A percentile compares a stretch with the other conserved stretches of the same genome.
Evolutionary conservation across 2,329 filamentous ascomycete genomes (phyloP).

Genomic region (Talaromyces sp.): DNA sequence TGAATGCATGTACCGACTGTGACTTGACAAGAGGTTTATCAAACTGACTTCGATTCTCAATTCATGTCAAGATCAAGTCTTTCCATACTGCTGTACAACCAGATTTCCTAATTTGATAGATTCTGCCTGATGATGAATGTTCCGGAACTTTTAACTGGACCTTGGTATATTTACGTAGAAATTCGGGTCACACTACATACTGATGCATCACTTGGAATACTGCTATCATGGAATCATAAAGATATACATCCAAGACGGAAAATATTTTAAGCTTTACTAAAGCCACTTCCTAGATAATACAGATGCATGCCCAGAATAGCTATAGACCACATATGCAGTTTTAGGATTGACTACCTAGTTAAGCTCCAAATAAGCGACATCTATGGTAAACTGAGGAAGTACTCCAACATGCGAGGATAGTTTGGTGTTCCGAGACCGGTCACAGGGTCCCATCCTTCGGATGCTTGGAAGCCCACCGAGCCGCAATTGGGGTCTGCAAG

Average conservation of each 20-base stretch:
- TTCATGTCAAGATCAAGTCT: no score
- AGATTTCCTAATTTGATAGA: not conserved
- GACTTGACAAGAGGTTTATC: no score
- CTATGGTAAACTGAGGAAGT: slow-evolving; percentile 15
- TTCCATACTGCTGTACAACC: no score
- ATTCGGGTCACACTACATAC: not conserved
- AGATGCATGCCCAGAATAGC: not conserved
- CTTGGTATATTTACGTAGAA: not conserved
- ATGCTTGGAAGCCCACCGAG: slow-evolving; percentile 13
- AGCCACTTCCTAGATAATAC: not conserved
- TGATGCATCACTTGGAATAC: not conserved
- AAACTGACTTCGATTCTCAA: no score
- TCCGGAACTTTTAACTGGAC: not conserved
- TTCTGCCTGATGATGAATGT: not conserved
- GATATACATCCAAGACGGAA: not conserved
- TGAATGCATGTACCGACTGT: no score
- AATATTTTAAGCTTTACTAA: no score
- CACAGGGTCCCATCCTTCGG: slow-evolving; percentile 31
- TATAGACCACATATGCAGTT: not conserved
- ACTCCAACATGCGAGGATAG: slow-evolving; percentile 14
- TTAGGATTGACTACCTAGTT: no score
- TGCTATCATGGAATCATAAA: not conserved
- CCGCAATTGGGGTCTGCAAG: slow-evolving; percentile 15
- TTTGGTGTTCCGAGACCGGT: slow-evolving; percentile 32
- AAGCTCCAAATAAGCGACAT: not conserved